A percentile compares a stretch with the other conserved stretches of the same genome.
Conservation (phyloP, 1,284 basidiomycete species). For the Salmacisia buchloeana region DNA sequence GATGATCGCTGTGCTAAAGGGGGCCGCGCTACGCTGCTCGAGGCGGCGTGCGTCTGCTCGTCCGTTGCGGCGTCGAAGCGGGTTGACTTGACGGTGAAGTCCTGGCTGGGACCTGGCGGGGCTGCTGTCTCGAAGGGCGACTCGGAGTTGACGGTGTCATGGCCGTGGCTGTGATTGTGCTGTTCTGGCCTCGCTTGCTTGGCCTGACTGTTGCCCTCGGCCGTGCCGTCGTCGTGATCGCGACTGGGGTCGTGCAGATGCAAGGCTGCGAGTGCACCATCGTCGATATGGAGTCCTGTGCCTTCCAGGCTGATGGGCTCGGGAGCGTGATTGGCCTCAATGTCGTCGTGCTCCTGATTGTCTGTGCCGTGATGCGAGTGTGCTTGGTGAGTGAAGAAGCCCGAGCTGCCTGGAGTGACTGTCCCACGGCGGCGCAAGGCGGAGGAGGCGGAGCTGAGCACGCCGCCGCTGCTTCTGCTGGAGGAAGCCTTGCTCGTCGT, state of each 20-base stretch:
- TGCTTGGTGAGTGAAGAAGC: not conserved
- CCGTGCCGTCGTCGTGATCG: too few relatives aligned
- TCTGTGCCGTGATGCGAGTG: not conserved
- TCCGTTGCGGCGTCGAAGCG: too few relatives aligned
- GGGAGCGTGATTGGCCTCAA: not conserved
- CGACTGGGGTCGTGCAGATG: not conserved
- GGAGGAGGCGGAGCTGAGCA: not conserved
- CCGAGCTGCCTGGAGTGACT: not conserved
- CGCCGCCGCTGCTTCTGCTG: not conserved
- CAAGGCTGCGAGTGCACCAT: not conserved
- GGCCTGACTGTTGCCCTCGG: too few relatives aligned
- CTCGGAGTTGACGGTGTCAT: too few relatives aligned
- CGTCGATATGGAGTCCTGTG: not conserved
- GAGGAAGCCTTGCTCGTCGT: conserved; percentile 6
- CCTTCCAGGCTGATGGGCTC: not conserved
- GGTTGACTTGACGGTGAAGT: too few relatives aligned
- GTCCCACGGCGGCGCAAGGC: not conserved
- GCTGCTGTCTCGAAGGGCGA: too few relatives aligned
- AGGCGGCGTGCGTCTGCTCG: too few relatives aligned
- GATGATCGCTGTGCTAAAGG: too few relatives aligned
- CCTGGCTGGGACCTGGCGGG: too few relatives aligned
- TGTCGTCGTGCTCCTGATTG: not conserved
- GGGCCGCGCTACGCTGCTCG: too few relatives aligned
- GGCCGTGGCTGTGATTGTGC: too few relatives aligned
- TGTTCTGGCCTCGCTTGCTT: too few relatives aligned